Base-by-base conservation (phyloP, 1,284 basidiomycete species). In the Marasmius sp. region DNA sequence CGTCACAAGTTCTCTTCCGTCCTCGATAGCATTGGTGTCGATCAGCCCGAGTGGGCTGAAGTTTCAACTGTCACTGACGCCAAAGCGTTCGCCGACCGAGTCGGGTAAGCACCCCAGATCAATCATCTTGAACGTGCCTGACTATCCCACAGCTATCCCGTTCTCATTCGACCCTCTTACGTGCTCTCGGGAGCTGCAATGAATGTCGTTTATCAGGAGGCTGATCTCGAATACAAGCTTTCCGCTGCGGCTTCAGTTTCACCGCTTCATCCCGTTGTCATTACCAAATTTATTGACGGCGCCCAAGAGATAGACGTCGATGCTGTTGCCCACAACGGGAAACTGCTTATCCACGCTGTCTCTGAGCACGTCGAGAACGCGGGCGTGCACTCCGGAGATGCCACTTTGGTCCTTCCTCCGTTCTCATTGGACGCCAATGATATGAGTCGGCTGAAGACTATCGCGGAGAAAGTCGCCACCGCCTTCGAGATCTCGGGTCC, bases 351-450 rank as follows among this genome's bases (percentile, higher is more conserved):
- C 41, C 97, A 99, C 72, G 95, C 96, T 60, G 85, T 99, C 58
- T 98, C 96, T 0, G 97, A 99, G 77, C 97, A 99, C 75, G 95
- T 99, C 67, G 97, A 99, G 81, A 96, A 98, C 71, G 97, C 97
- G 14, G 97, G 97, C 77, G 95, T 99, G 14, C 97, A 99, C 79
- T 99, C 97, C 61, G 97, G 97, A 62, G 97, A 99, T 73, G 97
- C 97, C 16, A 99, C 97, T 0, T 87, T 99, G 61, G 95, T 99
- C 63, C 88, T 99, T 18, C 97, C 97, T n/a, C 97, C 97, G 8
- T 92, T 94, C 81, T 93, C 94, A 2, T 82, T 98, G 48, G 77
- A 80, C 62, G 79, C 88, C 50, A 71, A 76, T 48, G 97, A 99
- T 71, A 88, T 99, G 79, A 82, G 81, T 12, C 92, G 95, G 62